Base-by-base conservation (phyloP, 2,329 filamentous ascomycete species). In the Chlorencoelia australis region DNA sequence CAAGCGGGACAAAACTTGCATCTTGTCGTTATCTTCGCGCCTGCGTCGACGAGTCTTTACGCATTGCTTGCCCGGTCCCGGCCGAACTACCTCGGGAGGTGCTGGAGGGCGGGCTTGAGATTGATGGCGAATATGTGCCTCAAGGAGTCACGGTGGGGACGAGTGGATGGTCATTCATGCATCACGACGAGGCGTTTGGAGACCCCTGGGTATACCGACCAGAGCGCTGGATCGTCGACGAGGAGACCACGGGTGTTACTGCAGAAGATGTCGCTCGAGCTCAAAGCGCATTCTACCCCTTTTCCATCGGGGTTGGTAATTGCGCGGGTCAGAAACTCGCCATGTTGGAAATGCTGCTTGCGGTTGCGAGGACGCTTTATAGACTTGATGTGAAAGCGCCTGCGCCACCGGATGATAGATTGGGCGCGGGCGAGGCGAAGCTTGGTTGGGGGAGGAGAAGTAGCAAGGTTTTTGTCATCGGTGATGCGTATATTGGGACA, bases 81-180 rank as follows among this genome's bases (percentile, higher is more conserved):
- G 17, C 25, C 15, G 25, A 18, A 18, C 15, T 29, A 20, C 4
- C 16, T 7, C 33, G 24, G 2, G 22, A 27, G 20, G n/a, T 20
- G 4, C 24, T 28, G 10, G 22, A 15, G 8, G 33, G 24, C n/a
- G 25, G 17, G 8, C 27, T 45, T 11, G 42, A 43, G 11, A 40
- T 53, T 24, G 54, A 57, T 25, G 55, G 52, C 7, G 27, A 49
- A 5, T 39, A 43, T 10, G 39, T 61, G 27, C 58, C 64, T 1
- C 56, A 53, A 14, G 65, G 64, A 5, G 61, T 59, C 8, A 57
- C 64, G 32, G 60, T 63, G 20, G 65, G 64, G 3, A 63, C 61
- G 5, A 60, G 63, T 2, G 57, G 59, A n/a, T 68, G 65, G 51
- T 57, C 62, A 2, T 57, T 67, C 17, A 65, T 67, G 39, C 63